Conservation (phyloP, 257 asterid genomes). For the Agastache rugosa region DNA sequence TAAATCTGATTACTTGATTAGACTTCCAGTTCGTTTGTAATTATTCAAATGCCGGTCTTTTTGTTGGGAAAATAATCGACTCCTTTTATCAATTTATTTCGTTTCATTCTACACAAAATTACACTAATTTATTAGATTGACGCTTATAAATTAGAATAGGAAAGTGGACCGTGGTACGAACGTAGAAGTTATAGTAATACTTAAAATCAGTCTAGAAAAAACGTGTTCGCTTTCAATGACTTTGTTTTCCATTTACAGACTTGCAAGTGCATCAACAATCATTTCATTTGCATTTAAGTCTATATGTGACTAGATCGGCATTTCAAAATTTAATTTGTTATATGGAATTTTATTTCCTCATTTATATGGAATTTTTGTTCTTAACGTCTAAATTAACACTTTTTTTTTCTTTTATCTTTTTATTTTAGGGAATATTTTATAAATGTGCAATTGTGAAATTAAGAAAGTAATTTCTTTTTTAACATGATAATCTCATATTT, state of each 20-base stretch:
- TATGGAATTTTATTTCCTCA: no score
- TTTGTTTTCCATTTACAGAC: neutral
- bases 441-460: no score
- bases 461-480: no score
- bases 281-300: conserved; percentile 7
- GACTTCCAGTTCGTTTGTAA: no score
- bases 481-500: no score
- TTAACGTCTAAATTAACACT: neutral
- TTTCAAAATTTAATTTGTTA: no score
- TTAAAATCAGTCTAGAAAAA: neutral
- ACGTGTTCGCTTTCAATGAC: neutral
- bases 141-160: neutral
- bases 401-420: no score
- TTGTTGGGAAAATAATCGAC: neutral
- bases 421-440: no score
- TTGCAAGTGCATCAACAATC: neutral
- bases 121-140: neutral
- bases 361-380: no score
- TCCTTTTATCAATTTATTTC: neutral
- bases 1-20: no score
- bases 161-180: conserved; percentile 19
- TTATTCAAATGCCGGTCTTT: neutral
- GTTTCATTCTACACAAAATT: neutral
- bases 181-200: conserved; percentile 19
- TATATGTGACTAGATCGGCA: neutral